Percentiles rank a stretch among this genome's conserved stretches.
Conservation (phyloP, 352 stramenopile species). For the Albugo laibachii region DNA sequence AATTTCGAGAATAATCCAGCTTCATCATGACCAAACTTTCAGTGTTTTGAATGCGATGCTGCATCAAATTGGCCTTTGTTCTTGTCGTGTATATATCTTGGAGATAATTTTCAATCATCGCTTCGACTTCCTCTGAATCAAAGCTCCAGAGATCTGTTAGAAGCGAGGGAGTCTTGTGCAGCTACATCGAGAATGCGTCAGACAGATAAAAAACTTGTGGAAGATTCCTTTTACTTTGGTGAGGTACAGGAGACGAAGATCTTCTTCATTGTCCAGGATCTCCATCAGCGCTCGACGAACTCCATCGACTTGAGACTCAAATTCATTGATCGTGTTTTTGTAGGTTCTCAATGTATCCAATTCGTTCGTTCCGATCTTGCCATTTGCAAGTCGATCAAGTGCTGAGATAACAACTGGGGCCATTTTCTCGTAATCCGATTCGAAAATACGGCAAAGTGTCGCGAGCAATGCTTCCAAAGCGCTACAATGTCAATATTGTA, state of each 20-base stretch:
- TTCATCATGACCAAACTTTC: conserved; percentile 11
- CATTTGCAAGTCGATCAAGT: conserved; percentile 6
- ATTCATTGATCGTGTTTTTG: conserved; percentile 5
- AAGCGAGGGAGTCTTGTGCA: neutral
- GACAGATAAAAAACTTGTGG: neutral
- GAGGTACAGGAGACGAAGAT: conserved; percentile 4
- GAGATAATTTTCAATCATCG: conserved; percentile 4
- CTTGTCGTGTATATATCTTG: conserved; percentile 5
- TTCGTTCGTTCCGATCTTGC: conserved; percentile 6
- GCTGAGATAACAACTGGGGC: neutral
- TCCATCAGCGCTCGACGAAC: conserved; percentile 5
- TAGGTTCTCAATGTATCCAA: conserved; percentile 6
- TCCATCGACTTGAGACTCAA: conserved; percentile 5
- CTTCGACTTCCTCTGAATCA: conserved; percentile 5
- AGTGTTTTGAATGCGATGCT: conserved; percentile 6
- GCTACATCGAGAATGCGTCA: neutral
- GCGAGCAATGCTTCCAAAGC: conserved; percentile 3
- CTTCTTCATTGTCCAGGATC: conserved; percentile 3
- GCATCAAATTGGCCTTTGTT: conserved; percentile 2
- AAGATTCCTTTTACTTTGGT: conserved; percentile 1
- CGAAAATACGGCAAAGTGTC: neutral
- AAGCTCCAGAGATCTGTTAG: conserved; percentile 2
- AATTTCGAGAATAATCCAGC: conserved; percentile 7
- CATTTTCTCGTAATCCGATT: conserved; percentile 1
- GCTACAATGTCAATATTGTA: neutral